These are phyloP conservation scores for Ceratocystis albifundus DNA, from an alignment of 2,329 filamentous ascomycete genomes.

Conservation along the genomic window DNA sequence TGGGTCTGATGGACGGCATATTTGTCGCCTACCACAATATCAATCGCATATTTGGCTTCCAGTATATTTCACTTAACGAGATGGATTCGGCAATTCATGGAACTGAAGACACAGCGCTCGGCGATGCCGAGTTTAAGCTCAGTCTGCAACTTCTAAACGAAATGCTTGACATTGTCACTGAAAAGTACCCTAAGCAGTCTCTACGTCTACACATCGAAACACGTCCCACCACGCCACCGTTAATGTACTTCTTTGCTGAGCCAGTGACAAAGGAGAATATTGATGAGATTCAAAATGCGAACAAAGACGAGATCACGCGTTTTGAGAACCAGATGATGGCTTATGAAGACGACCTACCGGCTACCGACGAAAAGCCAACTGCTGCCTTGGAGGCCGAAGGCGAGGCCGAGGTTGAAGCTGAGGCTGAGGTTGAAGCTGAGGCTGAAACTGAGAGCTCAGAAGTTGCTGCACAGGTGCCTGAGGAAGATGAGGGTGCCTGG, in stretches of 20 bases:
- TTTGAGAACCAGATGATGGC: constrained; percentile 55
- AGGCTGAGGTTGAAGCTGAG: constrained; percentile 23
- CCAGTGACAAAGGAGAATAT: constrained; percentile 66
- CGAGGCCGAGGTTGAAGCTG: no score
- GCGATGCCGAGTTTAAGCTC: constrained; percentile 73
- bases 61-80: constrained; percentile 76
- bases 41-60: constrained; percentile 90
- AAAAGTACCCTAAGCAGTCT: constrained; percentile 62
- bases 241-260: constrained; percentile 85
- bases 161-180: constrained; percentile 61
- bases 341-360: constrained; percentile 30
- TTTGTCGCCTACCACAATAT: constrained; percentile 96
- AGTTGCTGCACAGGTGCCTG: constrained; percentile 26
- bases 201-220: constrained; percentile 76
- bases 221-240: constrained; percentile 44
- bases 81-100: constrained; percentile 90
- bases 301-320: constrained; percentile 51
- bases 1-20: constrained; percentile 97
- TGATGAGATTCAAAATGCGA: constrained; percentile 57
- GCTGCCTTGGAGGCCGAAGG: constrained; percentile 9
- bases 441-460: constrained; percentile 23
- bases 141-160: constrained; percentile 72
- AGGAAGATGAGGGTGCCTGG: constrained; percentile 22
- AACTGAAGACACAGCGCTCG: constrained; percentile 51
- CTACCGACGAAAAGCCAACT: constrained; percentile 18